These are phyloP conservation scores for Mortierella sp. DNA, from an alignment of 371 early-diverging fungal species.

Conservation along the genomic window DNA sequence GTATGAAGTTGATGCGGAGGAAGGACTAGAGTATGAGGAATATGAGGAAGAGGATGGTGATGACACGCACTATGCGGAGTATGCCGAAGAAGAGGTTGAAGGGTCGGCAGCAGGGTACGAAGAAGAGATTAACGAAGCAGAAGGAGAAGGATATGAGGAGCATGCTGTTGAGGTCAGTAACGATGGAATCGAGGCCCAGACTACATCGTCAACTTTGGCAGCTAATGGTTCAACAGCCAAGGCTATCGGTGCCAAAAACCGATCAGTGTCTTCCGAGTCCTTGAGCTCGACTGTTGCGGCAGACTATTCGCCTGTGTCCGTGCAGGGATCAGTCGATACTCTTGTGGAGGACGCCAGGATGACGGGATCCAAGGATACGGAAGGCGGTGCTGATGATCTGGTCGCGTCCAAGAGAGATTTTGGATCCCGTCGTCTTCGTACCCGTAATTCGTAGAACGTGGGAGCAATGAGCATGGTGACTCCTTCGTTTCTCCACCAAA, in stretches of 20 bases:
- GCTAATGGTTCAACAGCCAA: not conserved
- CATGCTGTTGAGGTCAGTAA: slow-evolving; percentile 8
- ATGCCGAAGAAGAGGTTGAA: slow-evolving; percentile 1
- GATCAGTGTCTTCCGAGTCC: not conserved
- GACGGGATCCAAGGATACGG: not conserved
- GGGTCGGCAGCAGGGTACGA: slow-evolving; percentile 3
- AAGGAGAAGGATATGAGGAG: not conserved
- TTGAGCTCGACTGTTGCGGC: not conserved
- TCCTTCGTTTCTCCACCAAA: not conserved
- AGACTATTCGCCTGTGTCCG: slow-evolving; percentile 7
- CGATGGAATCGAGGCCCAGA: slow-evolving; percentile 10
- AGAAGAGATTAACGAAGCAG: not conserved
- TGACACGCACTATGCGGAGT: not conserved
- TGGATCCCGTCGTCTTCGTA: slow-evolving; percentile 18
- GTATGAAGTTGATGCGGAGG: slow-evolving; percentile 7
- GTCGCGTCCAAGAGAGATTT: not conserved
- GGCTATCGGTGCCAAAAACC: not conserved
- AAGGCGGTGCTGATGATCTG: not conserved
- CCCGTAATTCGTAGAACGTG: not conserved
- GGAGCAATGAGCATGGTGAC: not conserved
- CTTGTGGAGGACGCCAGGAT: slow-evolving; percentile 15
- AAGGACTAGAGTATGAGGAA: slow-evolving; percentile 6
- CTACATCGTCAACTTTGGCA: not conserved
- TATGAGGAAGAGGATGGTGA: slow-evolving; percentile 11
- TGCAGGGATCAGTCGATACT: slow-evolving; percentile 7